Base-by-base conservation (phyloP, 768 basidiomycete genomes). In the Leccinum uliginosum region DNA sequence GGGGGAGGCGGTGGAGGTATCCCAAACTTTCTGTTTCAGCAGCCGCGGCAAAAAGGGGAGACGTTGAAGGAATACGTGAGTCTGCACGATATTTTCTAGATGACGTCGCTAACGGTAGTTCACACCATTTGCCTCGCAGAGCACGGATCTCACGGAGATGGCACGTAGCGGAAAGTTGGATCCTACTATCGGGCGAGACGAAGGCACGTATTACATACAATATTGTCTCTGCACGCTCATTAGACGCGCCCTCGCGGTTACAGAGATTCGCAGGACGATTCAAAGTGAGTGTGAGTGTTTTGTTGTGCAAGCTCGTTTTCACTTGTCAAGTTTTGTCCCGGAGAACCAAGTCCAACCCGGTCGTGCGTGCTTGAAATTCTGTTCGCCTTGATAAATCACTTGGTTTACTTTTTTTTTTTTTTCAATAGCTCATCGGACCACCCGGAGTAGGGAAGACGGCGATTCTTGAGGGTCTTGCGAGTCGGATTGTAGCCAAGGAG, bases 361-460 rank as follows among this genome's bases (percentile, higher is more conserved):
- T 95, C 62, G 89, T 85, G 71, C 51, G 85, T 55, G 40, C 9
- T 43, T 11, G n/a, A 15, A 35, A 21, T 4, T 3, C 74, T 15
- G 40, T 17, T 40, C 3, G 17, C 17, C 40, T 47, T 23, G 38
- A n/a, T 14, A 15, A 4, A 50, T 21, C 45, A 50, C 53, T 52
- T 15, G 9, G 46, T 14, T 5, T 21, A 40, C n/a, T n/a, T n/a
- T n/a, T n/a, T n/a, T n/a, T n/a, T n/a, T n/a, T n/a, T n/a, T n/a
- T n/a, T n/a, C n/a, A n/a, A 46, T 51, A 89, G 87, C 79, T 91
- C 47, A 89, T 91, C 54, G 89, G 91, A 6, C 86, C 90, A 24
- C 91, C 93, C 3, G 93, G 93, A 56, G 91, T 94, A 12, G 93
- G 93, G 0, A 97, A 97, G 74, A 96, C 93, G 0, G 92, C 93